Percentiles rank a stretch among this genome's conserved stretches.
Evolutionary conservation across 2,329 filamentous ascomycete species (phyloP).

Genomic region (Bipolaris oryzae): DNA sequence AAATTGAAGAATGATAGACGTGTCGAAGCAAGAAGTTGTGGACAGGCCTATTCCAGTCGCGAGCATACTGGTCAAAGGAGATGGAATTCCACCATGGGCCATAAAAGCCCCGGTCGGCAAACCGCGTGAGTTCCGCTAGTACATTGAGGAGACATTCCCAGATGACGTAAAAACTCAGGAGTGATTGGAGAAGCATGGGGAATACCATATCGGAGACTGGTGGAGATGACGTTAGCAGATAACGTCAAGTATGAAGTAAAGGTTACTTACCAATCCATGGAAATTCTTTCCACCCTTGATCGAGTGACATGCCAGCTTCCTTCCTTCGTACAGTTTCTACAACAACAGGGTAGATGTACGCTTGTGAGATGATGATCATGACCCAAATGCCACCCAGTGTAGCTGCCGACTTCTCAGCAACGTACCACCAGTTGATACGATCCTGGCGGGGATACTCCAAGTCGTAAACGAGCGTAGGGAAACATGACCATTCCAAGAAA

Average conservation of each 20-base stretch:
- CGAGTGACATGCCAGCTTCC: conserved; percentile 66
- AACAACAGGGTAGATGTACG: conserved; percentile 78
- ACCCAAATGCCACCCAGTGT: conserved; percentile 75
- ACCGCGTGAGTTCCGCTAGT: conserved; percentile 75
- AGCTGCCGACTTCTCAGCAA: conserved; percentile 72
- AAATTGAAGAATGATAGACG: conserved; percentile 80
- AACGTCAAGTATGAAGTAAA: neutral
- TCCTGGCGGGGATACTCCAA: conserved; percentile 76
- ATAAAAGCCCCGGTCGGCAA: conserved; percentile 76
- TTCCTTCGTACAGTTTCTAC: conserved; percentile 71
- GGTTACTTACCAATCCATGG: conserved; percentile 63
- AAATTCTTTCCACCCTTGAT: conserved; percentile 68
- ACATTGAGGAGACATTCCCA: conserved; percentile 74
- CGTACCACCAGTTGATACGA: conserved; percentile 74
- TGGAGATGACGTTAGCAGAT: neutral
- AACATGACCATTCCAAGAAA: conserved; percentile 73
- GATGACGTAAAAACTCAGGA: conserved; percentile 80
- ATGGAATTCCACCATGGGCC: conserved; percentile 61
- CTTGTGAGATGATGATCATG: conserved; percentile 79
- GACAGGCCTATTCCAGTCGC: conserved; percentile 82
- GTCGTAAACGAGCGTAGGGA: conserved; percentile 81
- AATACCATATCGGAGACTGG: conserved; percentile 73
- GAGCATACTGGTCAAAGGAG: conserved; percentile 75
- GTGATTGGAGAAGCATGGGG: conserved; percentile 78
- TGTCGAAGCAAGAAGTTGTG: conserved; percentile 79